Conservation (phyloP, 169 alveolate genomes). For the Amoebophrya sp. region DNA sequence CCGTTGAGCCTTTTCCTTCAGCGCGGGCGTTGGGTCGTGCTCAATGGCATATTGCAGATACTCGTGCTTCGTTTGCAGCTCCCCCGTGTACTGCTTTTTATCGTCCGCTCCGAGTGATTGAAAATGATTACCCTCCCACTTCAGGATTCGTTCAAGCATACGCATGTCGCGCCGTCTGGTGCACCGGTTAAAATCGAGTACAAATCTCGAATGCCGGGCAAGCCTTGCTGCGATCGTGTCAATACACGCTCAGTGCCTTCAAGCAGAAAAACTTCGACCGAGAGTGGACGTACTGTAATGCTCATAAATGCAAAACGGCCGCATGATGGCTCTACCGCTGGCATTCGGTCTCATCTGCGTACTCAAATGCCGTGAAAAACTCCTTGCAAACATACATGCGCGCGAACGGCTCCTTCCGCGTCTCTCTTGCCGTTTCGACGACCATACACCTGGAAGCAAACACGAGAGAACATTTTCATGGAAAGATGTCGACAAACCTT, state of each 20-base stretch:
- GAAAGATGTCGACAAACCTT: no score
- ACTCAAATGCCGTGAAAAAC: background rate
- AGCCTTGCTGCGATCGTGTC: no score
- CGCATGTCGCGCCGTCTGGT: background rate
- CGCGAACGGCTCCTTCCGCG: background rate
- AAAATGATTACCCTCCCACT: background rate
- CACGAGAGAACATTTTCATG: no score
- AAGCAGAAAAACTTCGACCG: no score
- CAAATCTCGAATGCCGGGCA: no score
- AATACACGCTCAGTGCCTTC: no score
- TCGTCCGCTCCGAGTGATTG: background rate
- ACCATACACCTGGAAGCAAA: conserved; percentile 25
- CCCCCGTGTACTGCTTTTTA: background rate
- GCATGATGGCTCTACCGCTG: no score
- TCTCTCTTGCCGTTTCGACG: background rate
- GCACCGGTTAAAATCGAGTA: no score
- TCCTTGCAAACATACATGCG: background rate
- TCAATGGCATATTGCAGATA: background rate
- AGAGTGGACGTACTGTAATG: no score
- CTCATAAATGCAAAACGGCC: no score
- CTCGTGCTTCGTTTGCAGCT: background rate
- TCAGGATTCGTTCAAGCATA: background rate
- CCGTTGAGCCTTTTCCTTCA: background rate
- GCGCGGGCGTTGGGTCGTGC: background rate
- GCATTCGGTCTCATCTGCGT: no score